Evolutionary conservation across 805 yeast genomes (phyloP).

Genomic region (Yarrowia divulgata): DNA sequence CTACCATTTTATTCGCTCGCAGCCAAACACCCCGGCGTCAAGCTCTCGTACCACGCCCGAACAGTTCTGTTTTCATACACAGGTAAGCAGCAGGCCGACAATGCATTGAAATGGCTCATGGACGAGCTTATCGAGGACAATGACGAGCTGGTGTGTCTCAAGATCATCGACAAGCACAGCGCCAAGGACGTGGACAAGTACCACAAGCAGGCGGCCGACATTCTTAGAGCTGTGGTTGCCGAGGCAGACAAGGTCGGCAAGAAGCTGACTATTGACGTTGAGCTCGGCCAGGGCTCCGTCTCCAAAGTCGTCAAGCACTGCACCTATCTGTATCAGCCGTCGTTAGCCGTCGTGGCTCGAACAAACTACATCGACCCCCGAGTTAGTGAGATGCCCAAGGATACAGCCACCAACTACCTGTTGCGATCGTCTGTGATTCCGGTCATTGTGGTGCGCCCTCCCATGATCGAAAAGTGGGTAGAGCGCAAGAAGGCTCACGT

Average conservation of each 20-base stretch:
- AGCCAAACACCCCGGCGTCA: conserved; percentile 36
- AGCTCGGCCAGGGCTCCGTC: conserved; percentile 37
- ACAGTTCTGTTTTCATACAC: conserved; percentile 31
- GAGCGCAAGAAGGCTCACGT: neutral
- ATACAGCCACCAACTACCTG: conserved; percentile 31
- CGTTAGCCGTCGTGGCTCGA: conserved; percentile 38
- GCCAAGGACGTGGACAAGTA: conserved; percentile 42
- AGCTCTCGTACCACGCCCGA: conserved; percentile 33
- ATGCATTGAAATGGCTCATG: conserved; percentile 57
- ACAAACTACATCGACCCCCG: conserved; percentile 38
- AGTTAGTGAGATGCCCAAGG: conserved; percentile 38
- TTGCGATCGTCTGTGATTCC: conserved; percentile 34
- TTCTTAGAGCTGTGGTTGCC: conserved; percentile 18
- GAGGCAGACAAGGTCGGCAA: conserved; percentile 32
- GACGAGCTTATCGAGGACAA: conserved; percentile 56
- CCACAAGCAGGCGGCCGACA: conserved; percentile 32
- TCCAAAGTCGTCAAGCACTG: conserved; percentile 39
- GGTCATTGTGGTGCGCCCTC: conserved; percentile 34
- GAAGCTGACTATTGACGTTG: conserved; percentile 28
- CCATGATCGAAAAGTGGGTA: conserved; percentile 36
- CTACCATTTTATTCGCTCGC: conserved; percentile 37
- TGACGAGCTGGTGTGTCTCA: conserved; percentile 57
- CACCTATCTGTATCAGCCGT: conserved; percentile 39
- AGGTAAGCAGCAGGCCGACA: conserved; percentile 46
- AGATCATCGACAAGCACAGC: conserved; percentile 53